A percentile compares a stretch with the other conserved stretches of the same genome.
phyloP scores from a whole-genome alignment of 148 eudicot genomes.

The Hydrangea macrophylla region DNA sequence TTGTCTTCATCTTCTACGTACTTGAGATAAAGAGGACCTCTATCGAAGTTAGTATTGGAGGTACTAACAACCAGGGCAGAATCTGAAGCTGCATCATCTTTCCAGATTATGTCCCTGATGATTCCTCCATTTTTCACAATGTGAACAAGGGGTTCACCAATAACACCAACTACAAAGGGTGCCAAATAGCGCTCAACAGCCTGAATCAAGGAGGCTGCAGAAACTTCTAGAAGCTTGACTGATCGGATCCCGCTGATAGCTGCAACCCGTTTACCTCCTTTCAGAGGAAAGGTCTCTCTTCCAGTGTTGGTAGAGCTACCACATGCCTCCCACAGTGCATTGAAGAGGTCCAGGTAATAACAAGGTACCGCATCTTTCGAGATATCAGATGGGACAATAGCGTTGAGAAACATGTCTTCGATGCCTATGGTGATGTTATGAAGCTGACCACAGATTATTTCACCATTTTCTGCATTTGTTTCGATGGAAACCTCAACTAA shows the following conservation, averaged over 20 bases:
- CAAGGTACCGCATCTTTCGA: constrained; percentile 31
- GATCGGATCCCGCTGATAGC: constrained; percentile 83
- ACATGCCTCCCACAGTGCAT: constrained; percentile 95
- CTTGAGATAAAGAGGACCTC: constrained; percentile 68
- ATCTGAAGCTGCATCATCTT: constrained; percentile 37
- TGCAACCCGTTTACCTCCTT: constrained; percentile 75
- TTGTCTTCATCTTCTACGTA: constrained; percentile 56
- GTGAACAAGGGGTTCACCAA: constrained; percentile 67
- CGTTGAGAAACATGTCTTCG: constrained; percentile 92
- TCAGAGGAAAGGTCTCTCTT: constrained; percentile 68
- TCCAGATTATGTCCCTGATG: constrained; percentile 49
- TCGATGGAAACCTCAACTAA: constrained; percentile 68
- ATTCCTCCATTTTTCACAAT: constrained; percentile 61
- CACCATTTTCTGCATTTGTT: constrained; percentile 83
- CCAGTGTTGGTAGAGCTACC: constrained; percentile 70
- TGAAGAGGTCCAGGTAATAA: constrained; percentile 58
- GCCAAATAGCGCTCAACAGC: constrained; percentile 62
- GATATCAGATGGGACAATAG: constrained; percentile 54
- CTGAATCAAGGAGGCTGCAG: constrained; percentile 49
- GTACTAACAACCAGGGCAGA: constrained; percentile 27
- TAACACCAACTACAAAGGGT: constrained; percentile 74
- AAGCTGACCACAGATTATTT: constrained; percentile 73
- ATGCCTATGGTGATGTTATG: constrained; percentile 70
- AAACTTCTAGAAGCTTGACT: constrained; percentile 85
- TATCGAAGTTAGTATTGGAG: constrained; percentile 23